Conservation (phyloP, 2,329 filamentous ascomycete species). For the Neonectria neomacrospora region DNA sequence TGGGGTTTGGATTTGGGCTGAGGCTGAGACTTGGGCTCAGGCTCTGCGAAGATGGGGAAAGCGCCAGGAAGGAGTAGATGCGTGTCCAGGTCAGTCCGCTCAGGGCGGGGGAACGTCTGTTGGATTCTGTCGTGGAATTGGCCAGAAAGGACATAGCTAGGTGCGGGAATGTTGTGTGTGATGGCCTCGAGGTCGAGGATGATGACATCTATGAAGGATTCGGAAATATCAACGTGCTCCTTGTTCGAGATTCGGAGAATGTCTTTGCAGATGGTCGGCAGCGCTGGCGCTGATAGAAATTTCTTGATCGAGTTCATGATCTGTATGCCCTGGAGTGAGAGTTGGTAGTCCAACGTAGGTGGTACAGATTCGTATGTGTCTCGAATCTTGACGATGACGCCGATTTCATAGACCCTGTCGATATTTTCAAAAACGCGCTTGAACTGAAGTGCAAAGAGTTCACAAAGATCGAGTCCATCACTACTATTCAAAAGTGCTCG, state of each 20-base stretch:
- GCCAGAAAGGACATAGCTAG: conserved; percentile 45
- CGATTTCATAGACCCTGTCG: conserved; percentile 44
- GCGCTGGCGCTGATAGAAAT: conserved; percentile 43
- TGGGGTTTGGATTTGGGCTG: not conserved
- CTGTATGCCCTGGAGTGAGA: conserved; percentile 26
- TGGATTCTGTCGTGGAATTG: conserved; percentile 41
- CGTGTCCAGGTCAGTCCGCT: conserved; percentile 32
- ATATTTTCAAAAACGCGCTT: conserved; percentile 35
- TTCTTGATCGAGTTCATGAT: conserved; percentile 37
- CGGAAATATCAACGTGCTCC: conserved; percentile 31
- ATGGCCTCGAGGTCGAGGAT: conserved; percentile 48
- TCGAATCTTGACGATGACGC: conserved; percentile 43
- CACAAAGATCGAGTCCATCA: conserved; percentile 34
- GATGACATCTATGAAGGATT: conserved; percentile 42
- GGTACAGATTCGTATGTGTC: conserved; percentile 41
- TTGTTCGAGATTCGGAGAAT: conserved; percentile 33
- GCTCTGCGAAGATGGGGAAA: conserved; percentile 42
- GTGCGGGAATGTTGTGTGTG: conserved; percentile 40
- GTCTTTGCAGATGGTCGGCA: conserved; percentile 41
- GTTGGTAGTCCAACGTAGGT: conserved; percentile 37
- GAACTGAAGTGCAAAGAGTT: conserved; percentile 38
- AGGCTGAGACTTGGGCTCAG: not conserved
- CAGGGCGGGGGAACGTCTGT: conserved; percentile 35
- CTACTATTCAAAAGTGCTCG: conserved; percentile 26
- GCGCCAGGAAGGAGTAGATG: conserved; percentile 41